Evolutionary conservation across 768 basidiomycete genomes (phyloP).

Genomic region (Lactarius psammicola): DNA sequence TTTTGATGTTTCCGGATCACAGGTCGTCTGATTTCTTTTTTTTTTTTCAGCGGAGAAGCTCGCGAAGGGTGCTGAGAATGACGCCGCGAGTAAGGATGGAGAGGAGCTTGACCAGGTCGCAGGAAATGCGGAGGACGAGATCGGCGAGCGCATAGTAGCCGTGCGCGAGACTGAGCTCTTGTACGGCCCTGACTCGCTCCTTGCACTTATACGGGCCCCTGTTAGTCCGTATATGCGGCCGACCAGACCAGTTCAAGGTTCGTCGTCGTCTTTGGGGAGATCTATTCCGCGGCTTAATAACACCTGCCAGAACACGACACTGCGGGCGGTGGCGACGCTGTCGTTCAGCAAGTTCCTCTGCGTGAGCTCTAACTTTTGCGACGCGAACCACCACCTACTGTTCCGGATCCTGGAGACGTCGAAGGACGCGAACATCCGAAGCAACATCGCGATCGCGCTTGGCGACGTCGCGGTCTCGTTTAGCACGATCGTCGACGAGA

Average conservation of each 20-base stretch:
- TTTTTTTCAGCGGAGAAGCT: slow-evolving; percentile 56
- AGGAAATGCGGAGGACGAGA: slow-evolving; percentile 97
- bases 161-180: slow-evolving; percentile 87
- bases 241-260: slow-evolving; percentile 89
- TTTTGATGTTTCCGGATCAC: no score
- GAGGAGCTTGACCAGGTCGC: slow-evolving; percentile 97
- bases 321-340: slow-evolving; percentile 84
- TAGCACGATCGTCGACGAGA: slow-evolving; percentile 95
- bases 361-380: slow-evolving; percentile 91
- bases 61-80: slow-evolving; percentile 39
- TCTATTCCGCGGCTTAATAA: background rate
- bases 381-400: slow-evolving; percentile 79
- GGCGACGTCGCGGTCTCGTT: slow-evolving; percentile 99
- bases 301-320: slow-evolving; percentile 67
- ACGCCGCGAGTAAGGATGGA: slow-evolving; percentile 48
- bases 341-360: slow-evolving; percentile 96
- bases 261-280: background rate
- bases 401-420: slow-evolving; percentile 95
- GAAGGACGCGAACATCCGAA: slow-evolving; percentile 83
- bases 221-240: slow-evolving; percentile 86
- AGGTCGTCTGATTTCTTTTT: slow-evolving; percentile 3
- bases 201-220: slow-evolving; percentile 88
- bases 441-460: slow-evolving; percentile 96
- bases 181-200: slow-evolving; percentile 75
- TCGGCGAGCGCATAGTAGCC: slow-evolving; percentile 84